These are phyloP conservation scores for Grammothele lineata DNA, from an alignment of 768 basidiomycete species.

Conservation along the genomic window DNA sequence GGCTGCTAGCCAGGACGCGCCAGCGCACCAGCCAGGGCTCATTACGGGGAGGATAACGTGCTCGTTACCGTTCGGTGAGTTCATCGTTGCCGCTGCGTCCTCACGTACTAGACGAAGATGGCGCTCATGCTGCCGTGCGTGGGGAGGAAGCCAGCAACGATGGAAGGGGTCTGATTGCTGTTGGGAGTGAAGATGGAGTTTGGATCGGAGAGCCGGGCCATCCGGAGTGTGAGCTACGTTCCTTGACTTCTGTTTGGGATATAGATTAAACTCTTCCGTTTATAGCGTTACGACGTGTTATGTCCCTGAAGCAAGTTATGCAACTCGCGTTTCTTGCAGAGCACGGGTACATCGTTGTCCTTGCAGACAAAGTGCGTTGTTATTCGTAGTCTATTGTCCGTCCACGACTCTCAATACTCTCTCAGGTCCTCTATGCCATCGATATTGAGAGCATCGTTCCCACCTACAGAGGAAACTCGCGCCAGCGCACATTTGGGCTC, in stretches of 20 bases:
- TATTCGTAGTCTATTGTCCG: too few relatives aligned
- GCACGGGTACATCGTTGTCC: slow-evolving; percentile 44
- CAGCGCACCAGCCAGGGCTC: slow-evolving; percentile 25
- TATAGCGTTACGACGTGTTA: slow-evolving; percentile 39
- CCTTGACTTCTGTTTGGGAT: too few relatives aligned
- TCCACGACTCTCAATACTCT: neutral
- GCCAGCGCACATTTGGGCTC: slow-evolving; percentile 30
- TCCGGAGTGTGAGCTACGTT: slow-evolving; percentile 28
- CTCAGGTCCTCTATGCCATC: slow-evolving; percentile 38
- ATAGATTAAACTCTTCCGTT: too few relatives aligned
- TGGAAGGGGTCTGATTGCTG: slow-evolving; percentile 36
- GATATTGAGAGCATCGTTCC: slow-evolving; percentile 48
- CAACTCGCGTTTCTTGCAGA: slow-evolving; percentile 45
- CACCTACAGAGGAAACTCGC: slow-evolving; percentile 23
- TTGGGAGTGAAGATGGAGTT: slow-evolving; percentile 47
- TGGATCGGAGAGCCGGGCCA: slow-evolving; percentile 45
- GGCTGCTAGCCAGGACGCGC: slow-evolving; percentile 27
- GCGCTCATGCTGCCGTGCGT: neutral
- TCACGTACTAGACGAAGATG: too few relatives aligned
- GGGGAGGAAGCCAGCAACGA: slow-evolving; percentile 33
- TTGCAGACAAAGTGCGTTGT: slow-evolving; percentile 39
- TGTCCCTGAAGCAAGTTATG: slow-evolving; percentile 43
- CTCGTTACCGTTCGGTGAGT: slow-evolving; percentile 41
- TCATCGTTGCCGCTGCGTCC: too few relatives aligned
- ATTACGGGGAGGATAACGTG: slow-evolving; percentile 40